Conservation (phyloP, 345 rosid genomes). For the Citrus glauca region DNA sequence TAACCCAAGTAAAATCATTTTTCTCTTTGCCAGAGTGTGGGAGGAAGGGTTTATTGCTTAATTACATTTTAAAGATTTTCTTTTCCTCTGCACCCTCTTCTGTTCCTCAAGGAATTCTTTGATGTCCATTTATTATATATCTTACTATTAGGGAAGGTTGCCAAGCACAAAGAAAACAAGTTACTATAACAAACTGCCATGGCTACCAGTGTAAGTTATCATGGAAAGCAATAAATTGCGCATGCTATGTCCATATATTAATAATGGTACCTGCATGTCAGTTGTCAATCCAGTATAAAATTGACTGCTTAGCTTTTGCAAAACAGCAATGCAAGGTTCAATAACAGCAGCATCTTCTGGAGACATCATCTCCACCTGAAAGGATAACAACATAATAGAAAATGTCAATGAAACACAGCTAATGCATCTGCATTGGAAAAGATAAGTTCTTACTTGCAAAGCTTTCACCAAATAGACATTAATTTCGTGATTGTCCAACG, state of each 20-base stretch:
- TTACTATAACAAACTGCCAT: not conserved
- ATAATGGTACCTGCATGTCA: constrained; percentile 66
- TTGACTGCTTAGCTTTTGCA: constrained; percentile 55
- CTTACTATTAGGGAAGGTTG: not conserved
- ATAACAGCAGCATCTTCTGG: constrained; percentile 49
- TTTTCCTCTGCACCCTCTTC: not conserved
- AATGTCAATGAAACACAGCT: not conserved
- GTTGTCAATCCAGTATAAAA: constrained; percentile 41
- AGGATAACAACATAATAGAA: constrained; percentile 20
- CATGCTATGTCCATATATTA: not conserved
- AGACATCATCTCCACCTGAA: constrained; percentile 55
- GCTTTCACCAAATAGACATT: constrained; percentile 54
- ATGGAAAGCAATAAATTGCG: not conserved
- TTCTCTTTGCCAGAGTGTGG: not conserved
- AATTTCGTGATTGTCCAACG: constrained; percentile 29
- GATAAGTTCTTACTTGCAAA: constrained; percentile 55
- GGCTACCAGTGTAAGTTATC: not conserved
- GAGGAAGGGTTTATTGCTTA: not conserved
- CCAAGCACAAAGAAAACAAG: not conserved
- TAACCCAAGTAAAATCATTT: not conserved
- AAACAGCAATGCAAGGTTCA: constrained; percentile 61
- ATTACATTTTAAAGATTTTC: not conserved
- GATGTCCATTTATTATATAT: not conserved
- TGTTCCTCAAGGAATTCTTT: not conserved
- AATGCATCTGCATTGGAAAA: not conserved